Percentiles rank a stretch among this genome's conserved stretches.
These are phyloP conservation scores for Neonectria sp. DNA, from an alignment of 2,329 filamentous ascomycete species.

Conservation along the genomic window DNA sequence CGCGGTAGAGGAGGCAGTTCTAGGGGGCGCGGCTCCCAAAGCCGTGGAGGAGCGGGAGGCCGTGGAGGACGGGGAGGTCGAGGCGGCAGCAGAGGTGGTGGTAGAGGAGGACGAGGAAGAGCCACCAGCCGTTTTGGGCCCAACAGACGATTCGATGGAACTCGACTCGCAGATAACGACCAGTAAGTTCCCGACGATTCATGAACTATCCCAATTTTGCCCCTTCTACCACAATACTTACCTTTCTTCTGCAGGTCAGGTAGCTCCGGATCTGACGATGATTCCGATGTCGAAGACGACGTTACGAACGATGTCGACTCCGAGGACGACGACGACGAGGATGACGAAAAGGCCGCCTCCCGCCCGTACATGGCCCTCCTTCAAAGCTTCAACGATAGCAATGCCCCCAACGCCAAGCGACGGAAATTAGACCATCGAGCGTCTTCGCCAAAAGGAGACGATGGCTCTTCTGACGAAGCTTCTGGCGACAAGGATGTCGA, in stretches of 20 bases:
- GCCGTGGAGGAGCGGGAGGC: slow-evolving; percentile 42
- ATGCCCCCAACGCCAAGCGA: slow-evolving; percentile 66
- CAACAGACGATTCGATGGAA: slow-evolving; percentile 54
- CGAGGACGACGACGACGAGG: slow-evolving; percentile 65
- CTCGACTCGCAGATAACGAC: slow-evolving; percentile 53
- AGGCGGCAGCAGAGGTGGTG: slow-evolving; percentile 48
- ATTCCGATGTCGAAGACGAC: slow-evolving; percentile 53
- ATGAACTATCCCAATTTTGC: fast-evolving
- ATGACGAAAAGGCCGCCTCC: slow-evolving; percentile 61
- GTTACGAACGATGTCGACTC: slow-evolving; percentile 56
- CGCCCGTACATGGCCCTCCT: slow-evolving; percentile 72
- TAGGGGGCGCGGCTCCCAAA: slow-evolving; percentile 49
- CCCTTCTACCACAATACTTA: slow-evolving; percentile 12
- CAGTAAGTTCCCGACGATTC: slow-evolving; percentile 51
- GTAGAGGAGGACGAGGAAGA: slow-evolving; percentile 50
- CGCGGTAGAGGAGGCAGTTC: slow-evolving; percentile 54
- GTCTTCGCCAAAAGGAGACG: slow-evolving; percentile 37
- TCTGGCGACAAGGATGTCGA: slow-evolving; percentile 55
- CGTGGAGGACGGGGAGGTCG: slow-evolving; percentile 42
- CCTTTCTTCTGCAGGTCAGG: slow-evolving; percentile 31
- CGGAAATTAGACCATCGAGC: slow-evolving; percentile 66
- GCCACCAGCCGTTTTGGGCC: slow-evolving; percentile 56
- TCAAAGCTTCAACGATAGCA: slow-evolving; percentile 67
- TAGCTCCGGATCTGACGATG: slow-evolving; percentile 48
- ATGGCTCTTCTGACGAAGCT: slow-evolving; percentile 34